Conservation (phyloP, 352 stramenopile species). For the Pythium angustatum region DNA sequence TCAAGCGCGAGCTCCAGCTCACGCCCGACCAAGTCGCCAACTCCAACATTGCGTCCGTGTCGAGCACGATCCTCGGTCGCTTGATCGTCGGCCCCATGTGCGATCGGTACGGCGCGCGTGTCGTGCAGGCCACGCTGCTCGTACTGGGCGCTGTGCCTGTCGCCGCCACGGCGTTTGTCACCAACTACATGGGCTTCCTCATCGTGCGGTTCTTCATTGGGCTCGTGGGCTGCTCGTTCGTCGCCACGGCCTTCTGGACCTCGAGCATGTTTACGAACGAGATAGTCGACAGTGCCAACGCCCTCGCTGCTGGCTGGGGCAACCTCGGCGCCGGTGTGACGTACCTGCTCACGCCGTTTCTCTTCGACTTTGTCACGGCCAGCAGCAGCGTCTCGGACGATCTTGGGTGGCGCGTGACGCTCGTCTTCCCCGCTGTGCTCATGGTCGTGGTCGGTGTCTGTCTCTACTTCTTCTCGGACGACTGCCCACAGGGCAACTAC, state of each 20-base stretch:
- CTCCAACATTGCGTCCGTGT: slow-evolving; percentile 89
- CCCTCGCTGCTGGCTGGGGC: slow-evolving; percentile 91
- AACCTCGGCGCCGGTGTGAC: slow-evolving; percentile 92
- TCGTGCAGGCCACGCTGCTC: slow-evolving; percentile 78
- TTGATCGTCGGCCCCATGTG: slow-evolving; percentile 89
- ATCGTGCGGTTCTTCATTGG: slow-evolving; percentile 94
- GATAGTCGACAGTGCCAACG: slow-evolving; percentile 93
- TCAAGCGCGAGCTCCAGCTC: slow-evolving; percentile 82
- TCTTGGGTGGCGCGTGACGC: slow-evolving; percentile 88
- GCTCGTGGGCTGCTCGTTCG: slow-evolving; percentile 90
- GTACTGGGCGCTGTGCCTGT: slow-evolving; percentile 80
- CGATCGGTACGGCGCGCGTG: slow-evolving; percentile 87
- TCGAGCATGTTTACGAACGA: slow-evolving; percentile 92
- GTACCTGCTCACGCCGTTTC: slow-evolving; percentile 81
- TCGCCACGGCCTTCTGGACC: slow-evolving; percentile 93
- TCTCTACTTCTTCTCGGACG: slow-evolving; percentile 86
- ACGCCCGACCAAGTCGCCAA: slow-evolving; percentile 84
- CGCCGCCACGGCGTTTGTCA: slow-evolving; percentile 76
- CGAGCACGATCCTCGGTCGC: slow-evolving; percentile 85
- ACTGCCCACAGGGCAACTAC: slow-evolving; percentile 93
- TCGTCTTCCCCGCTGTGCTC: slow-evolving; percentile 86
- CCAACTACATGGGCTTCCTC: slow-evolving; percentile 69
- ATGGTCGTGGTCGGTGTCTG: slow-evolving; percentile 70
- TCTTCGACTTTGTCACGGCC: slow-evolving; percentile 88
- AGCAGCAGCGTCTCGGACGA: slow-evolving; percentile 53